phyloP scores from a whole-genome alignment of 2,329 filamentous ascomycete species.

The Trematosphaeria pertusa region DNA sequence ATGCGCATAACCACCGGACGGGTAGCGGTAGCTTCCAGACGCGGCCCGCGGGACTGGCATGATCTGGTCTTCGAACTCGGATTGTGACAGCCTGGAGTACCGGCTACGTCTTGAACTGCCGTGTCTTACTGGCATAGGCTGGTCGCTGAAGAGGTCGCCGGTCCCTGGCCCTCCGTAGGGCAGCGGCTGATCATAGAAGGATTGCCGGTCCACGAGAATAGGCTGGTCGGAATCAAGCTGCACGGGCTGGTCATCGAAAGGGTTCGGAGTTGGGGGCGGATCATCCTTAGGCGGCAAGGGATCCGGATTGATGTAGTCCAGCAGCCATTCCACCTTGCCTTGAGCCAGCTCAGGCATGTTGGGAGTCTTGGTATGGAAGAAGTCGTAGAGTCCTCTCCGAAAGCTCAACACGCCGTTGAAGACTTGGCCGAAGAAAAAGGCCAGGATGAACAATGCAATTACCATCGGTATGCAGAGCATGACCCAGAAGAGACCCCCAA shows the following conservation, averaged over 20 bases:
- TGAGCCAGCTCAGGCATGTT: background rate
- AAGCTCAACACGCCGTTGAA: background rate
- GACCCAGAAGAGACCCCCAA: conserved; percentile 2
- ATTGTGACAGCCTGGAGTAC: background rate
- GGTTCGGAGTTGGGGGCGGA: background rate
- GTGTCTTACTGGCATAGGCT: background rate
- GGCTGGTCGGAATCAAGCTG: background rate
- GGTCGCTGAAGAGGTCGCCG: background rate
- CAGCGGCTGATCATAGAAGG: background rate
- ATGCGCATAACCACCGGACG: background rate
- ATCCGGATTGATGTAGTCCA: background rate
- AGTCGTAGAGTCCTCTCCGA: background rate
- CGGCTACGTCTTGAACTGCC: background rate
- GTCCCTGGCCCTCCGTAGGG: background rate
- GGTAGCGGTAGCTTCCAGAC: background rate
- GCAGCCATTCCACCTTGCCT: background rate
- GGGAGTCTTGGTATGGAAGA: background rate
- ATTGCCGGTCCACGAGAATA: background rate
- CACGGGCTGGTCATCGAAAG: background rate
- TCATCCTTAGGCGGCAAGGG: background rate
- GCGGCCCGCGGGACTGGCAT: conserved; percentile 1
- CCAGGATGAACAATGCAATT: conserved; percentile 1
- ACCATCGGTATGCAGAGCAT: conserved; percentile 3
- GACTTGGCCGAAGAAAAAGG: background rate
- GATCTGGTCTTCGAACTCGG: conserved; percentile 1